phyloP scores from a whole-genome alignment of 306 rosid species.

The Quercus berberidifolia region DNA sequence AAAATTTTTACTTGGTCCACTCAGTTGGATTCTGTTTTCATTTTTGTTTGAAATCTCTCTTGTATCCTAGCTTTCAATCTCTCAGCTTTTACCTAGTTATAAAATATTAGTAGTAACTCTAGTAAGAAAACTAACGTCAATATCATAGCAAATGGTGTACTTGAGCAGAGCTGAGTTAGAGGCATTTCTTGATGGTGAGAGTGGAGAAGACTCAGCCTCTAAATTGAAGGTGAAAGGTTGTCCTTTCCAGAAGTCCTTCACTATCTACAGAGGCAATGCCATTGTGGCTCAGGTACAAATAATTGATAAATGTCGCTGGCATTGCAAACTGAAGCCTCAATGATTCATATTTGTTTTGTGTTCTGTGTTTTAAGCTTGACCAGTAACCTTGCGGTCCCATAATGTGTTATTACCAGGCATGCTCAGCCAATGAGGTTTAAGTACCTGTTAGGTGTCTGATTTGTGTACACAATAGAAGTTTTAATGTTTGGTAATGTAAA shows the following conservation, averaged over 20 bases:
- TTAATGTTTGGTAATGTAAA: too few relatives aligned
- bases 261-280: constrained; percentile 41
- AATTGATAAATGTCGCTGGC: not conserved
- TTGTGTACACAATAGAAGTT: not conserved
- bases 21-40: too few relatives aligned
- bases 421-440: too few relatives aligned
- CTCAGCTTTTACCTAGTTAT: constrained; percentile 75
- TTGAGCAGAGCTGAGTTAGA: not conserved
- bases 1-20: too few relatives aligned
- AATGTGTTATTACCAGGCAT: too few relatives aligned
- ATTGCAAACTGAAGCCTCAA: not conserved
- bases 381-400: too few relatives aligned
- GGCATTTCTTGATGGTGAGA: constrained; percentile 8
- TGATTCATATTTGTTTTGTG: not conserved
- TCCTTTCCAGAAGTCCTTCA: constrained; percentile 65
- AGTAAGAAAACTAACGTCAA: constrained; percentile 4
- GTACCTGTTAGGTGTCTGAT: not conserved
- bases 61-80: constrained; percentile 76
- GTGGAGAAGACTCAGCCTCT: constrained; percentile 21
- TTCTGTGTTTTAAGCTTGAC: too few relatives aligned
- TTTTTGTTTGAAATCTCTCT: constrained; percentile 60
- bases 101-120: not conserved
- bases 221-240: constrained; percentile 62
- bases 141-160: not conserved
- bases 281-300: constrained; percentile 71